Evolutionary conservation across 768 basidiomycete genomes (phyloP), one percentile per base, ranked within the genome.

Genomic region (Phanerodontia chrysosporium): DNA sequence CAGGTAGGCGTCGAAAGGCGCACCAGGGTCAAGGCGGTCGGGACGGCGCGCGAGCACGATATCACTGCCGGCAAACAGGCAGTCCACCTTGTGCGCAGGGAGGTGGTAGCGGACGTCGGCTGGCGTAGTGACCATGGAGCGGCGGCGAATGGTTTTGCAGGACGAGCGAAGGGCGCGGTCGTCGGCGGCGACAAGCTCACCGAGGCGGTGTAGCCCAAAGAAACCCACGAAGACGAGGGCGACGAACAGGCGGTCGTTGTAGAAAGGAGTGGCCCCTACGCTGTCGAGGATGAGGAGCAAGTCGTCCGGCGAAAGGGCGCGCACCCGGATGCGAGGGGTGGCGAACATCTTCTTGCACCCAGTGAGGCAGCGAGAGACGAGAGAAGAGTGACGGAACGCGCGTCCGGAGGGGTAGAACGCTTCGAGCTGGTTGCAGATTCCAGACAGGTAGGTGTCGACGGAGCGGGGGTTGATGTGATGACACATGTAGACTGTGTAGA

Each of bases 41-140:
- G 29, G 27, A 22, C 22, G 36, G 22, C 0, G 42, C 22, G 45
- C 49, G 61, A 45, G 29, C 8, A 10, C 0, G 14, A 72, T 30
- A 0, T 39, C 16, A 18, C 24, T 22, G 30, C 72, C 66, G 2
- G 65, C 53, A 35, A 63, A 70, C 14, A 64, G 51, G 3, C n/a
- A 53, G 60, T 78, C 74, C 4, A 71, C 72, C 51, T 80, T 80
- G 59, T 78, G 78, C 0, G 49, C 24, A 0, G 76, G 77, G 0
- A 80, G 64, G 13, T 66, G 28, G 51, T 72, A 76, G 0, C 9
- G 10, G 22, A 32, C 61, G 3, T 10, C 32, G 0, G 60, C 6
- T 0, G 22, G 16, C 0, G n/a, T 8, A 16, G 67, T 1, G 0
- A 8, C 10, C 8, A 35, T 14, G 14, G 32, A 35, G 9, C 51